Percentiles rank a stretch among this genome's conserved stretches.
Conservation (phyloP, 2,329 filamentous ascomycete species). For the Ceratocystiopsis minuta region DNA sequence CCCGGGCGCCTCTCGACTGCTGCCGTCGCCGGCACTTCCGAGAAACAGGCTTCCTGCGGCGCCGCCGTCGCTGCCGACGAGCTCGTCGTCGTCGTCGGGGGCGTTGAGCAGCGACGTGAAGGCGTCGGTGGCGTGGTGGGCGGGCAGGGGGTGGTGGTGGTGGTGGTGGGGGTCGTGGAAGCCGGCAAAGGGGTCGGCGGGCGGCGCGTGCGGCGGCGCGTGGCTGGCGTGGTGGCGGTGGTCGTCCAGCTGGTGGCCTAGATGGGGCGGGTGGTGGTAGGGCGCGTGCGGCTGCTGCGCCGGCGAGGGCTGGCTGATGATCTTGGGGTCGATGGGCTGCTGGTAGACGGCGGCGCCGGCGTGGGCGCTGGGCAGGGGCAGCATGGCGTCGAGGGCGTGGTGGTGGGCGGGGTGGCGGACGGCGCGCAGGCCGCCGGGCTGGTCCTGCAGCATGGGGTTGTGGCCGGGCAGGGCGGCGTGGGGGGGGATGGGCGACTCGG, state of each 20-base stretch:
- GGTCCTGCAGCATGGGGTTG: conserved; percentile 16
- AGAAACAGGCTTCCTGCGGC: not conserved
- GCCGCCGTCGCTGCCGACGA: conserved; percentile 3
- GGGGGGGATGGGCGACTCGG: conserved; percentile 13
- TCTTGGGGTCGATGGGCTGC: conserved; percentile 38
- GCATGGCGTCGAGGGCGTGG: conserved; percentile 10
- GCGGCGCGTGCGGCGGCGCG: no score
- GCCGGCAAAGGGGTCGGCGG: not conserved
- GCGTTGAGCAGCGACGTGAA: conserved; percentile 37
- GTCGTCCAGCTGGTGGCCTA: conserved; percentile 12
- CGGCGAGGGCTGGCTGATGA: conserved; percentile 27
- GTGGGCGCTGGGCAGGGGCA: conserved; percentile 9
- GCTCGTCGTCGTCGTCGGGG: conserved; percentile 17
- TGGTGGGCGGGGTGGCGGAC: conserved; percentile 19
- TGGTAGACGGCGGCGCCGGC: conserved; percentile 18
- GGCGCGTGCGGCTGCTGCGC: conserved; percentile 4
- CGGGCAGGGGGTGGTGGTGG: conserved; percentile 14
- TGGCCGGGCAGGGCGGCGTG: conserved; percentile 11
- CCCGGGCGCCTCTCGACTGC: not conserved
- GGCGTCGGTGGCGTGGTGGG: conserved; percentile 21
- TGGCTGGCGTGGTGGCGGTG: not conserved
- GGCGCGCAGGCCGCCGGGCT: conserved; percentile 15
- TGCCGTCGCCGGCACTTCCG: not conserved
- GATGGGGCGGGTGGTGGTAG: not conserved
- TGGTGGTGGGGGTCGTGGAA: conserved; percentile 7